Evolutionary conservation across 2,329 filamentous ascomycete genomes (phyloP), one percentile per base, ranked within the genome.

Genomic region (Botrytis porri): DNA sequence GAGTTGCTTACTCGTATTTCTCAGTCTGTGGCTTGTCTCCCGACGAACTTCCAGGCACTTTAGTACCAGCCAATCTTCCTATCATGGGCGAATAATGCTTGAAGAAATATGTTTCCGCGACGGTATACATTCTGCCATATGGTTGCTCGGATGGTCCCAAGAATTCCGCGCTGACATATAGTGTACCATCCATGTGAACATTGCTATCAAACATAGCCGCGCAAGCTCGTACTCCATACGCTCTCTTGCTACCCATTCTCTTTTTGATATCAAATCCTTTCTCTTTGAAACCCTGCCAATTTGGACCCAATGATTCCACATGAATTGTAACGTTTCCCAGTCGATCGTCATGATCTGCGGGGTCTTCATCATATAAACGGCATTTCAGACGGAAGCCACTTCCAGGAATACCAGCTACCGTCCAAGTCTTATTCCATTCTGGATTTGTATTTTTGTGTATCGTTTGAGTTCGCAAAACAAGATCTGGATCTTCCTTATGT

Each of bases 31-130:
- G 79, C 88, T 85, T 9, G 86, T 81, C 18, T 86, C 81, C 78
- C 90, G 57, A 86, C 78, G 91, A 84, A 81, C 85, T 83, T 45
- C 76, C 78, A 80, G 89, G 87, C 79, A 91, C 88, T 80, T 92
- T 93, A 20, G 89, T 90, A 5, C 93, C 93, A 4, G 91, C 87
- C 71, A 98, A 83, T 62, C 94, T 88, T 4, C 95, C 95, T 75
- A 98, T 93, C 85, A 98, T 88, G 5, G 95, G 94, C 75, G 93
- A 97, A 80, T 92, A 95, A 81, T 98, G 95, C 77, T 93, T 93
- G 76, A 92, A 91, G 88, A 90, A 97, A 65, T 86, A 71, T 84
- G 90, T 82, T 18, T 94, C 93, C 0, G 92, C 94, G 45, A 96
- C 78, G 0, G 95, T 98, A 82, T 94, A 97, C 80, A 93, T 86